A percentile compares a stretch with the other conserved stretches of the same genome.
Evolutionary conservation across 164 flowering plant species (phyloP).

Genomic region (Chimonanthus praecox): DNA sequence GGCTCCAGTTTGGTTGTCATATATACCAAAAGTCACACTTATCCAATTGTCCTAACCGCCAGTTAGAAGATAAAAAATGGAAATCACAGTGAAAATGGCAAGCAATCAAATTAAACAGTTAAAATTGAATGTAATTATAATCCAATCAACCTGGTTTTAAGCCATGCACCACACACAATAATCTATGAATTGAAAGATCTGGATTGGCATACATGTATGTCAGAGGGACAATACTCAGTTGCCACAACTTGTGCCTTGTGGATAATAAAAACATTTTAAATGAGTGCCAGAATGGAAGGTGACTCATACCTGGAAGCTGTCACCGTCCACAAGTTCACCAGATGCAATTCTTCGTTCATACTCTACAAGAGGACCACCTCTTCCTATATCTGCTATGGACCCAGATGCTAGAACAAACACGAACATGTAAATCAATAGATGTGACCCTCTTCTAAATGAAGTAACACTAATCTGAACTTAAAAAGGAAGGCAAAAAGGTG

Average conservation of each 20-base stretch:
- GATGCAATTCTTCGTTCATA: constrained; percentile 76
- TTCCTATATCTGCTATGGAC: constrained; percentile 26
- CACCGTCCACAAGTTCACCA: constrained; percentile 88
- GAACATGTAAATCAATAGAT: no score
- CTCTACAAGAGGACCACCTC: constrained; percentile 84
- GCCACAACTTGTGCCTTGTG: not conserved
- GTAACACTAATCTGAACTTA: not conserved
- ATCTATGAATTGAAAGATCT: not conserved
- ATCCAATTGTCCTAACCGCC: no score
- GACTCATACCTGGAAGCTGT: constrained; percentile 61
- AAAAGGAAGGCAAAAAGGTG: not conserved
- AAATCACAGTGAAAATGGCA: not conserved
- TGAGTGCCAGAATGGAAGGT: not conserved
- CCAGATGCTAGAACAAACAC: not conserved
- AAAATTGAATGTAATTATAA: no score
- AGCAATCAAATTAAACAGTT: not conserved
- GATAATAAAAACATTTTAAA: not conserved
- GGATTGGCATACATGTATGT: not conserved
- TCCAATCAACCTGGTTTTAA: not conserved
- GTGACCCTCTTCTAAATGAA: not conserved
- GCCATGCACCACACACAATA: not conserved
- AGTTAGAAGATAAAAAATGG: no score
- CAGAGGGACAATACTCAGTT: not conserved
- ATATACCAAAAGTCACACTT: no score
- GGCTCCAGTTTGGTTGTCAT: no score